Evolutionary conservation across 108 stramenopile species (phyloP), one percentile per base, ranked within the genome.

Genomic region (Pseudonitzschia pungens): DNA sequence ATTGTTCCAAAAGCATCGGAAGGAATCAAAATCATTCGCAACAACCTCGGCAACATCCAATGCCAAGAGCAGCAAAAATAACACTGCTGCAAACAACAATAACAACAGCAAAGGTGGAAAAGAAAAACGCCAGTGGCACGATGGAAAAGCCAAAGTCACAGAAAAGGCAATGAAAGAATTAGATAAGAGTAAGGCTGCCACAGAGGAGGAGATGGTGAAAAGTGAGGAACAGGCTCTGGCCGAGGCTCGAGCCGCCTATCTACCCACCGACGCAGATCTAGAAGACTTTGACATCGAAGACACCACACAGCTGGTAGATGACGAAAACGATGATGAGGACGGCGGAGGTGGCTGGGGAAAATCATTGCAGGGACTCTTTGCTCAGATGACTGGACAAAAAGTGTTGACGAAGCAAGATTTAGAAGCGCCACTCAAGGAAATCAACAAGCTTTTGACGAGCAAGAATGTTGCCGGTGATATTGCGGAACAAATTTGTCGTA

Each of bases 381-480:
- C 72, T 65, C 90, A 79, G 81, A 80, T 87, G 50, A 77, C 84
- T 5, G 86, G 86, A 54, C 81, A 84, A 69, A 84, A 86, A 65
- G 79, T 84, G 14, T 65, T 87, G 62, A 84, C 87, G 12, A 85
- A 86, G 51, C 69, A 80, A 12, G 92, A 90, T 74, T 78, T 99
- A 21, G 81, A 84, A 26, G 77, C 77, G 20, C 88, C 89, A n/a
- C 68, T 98, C 65, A 75, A 84, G 43, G 86, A 91, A 58, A 93
- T 99, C 86, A 78, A 96, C 66, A 78, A 85, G 79, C 60, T 89
- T 24, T 70, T 99, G 20, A 84, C 93, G 40, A 78, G 81, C 36
- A 95, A 96, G 71, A 99, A 99, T 77, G 97, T 98, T 8, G 95
- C 97, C 1, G 62, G 73, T 14, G 93, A 92, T 22, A 89, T 96